Conservation (phyloP, 164 flowering plant species). For the Umbellularia californica region DNA sequence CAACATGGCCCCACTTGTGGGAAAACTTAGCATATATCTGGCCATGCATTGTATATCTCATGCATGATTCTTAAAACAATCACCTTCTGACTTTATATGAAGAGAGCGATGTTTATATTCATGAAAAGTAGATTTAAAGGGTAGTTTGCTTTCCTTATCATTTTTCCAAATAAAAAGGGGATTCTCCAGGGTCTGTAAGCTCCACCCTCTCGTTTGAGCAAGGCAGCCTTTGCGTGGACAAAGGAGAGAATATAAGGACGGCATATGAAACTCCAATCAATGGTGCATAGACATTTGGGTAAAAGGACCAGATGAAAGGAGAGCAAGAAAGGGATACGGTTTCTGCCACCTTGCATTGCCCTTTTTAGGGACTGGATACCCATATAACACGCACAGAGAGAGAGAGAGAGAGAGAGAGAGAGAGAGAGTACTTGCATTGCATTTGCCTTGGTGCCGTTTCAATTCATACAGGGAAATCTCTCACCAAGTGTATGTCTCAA, state of each 20-base stretch:
- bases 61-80: no score
- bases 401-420: no score
- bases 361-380: not conserved
- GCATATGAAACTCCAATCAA: slow-evolving; percentile 3
- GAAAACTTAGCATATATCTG: no score
- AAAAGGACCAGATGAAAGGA: not conserved
- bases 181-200: slow-evolving; percentile 1
- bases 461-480: not conserved
- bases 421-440: no score
- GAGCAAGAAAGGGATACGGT: not conserved
- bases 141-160: not conserved
- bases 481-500: not conserved
- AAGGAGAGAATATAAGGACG: slow-evolving; percentile 11
- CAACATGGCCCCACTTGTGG: no score
- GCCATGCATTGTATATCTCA: no score
- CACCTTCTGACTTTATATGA: no score
- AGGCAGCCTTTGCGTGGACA: not conserved
- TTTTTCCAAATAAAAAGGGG: not conserved
- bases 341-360: not conserved
- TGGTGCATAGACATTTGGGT: slow-evolving; percentile 3
- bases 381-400: no score
- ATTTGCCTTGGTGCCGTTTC: slow-evolving; percentile 2
- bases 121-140: not conserved
- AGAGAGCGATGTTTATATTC: not conserved
- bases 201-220: not conserved